A percentile compares a stretch with the other conserved stretches of the same genome.
phyloP scores from a whole-genome alignment of 2,329 filamentous ascomycete genomes.

The Xylariaceae sp. region DNA sequence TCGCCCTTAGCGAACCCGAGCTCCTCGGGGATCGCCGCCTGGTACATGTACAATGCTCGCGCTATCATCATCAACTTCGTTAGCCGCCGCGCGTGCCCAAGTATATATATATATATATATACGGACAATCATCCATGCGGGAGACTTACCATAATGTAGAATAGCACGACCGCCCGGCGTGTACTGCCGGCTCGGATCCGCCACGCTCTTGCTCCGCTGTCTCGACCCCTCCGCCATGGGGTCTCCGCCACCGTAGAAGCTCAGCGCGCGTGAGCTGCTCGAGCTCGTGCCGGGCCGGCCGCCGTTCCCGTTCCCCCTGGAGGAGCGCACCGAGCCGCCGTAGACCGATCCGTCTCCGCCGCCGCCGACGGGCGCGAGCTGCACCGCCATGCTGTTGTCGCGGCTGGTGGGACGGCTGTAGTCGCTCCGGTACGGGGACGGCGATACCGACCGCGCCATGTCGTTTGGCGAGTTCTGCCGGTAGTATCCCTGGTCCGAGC shows the following conservation, averaged over 20 bases:
- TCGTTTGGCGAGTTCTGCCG: constrained; percentile 56
- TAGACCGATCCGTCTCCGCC: constrained; percentile 59
- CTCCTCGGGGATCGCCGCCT: constrained; percentile 93
- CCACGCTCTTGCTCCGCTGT: constrained; percentile 79
- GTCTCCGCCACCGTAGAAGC: constrained; percentile 57
- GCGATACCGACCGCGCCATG: constrained; percentile 50
- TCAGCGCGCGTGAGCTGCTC: constrained; percentile 49
- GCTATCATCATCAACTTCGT: constrained; percentile 56
- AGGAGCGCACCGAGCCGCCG: constrained; percentile 47
- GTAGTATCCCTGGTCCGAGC: constrained; percentile 55
- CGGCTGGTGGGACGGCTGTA: too few relatives aligned
- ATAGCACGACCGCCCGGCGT: constrained; percentile 86
- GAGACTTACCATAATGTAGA: constrained; percentile 87
- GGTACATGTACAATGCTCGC: constrained; percentile 91
- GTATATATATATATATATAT: too few relatives aligned
- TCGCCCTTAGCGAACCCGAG: constrained; percentile 92
- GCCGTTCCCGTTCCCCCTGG: constrained; percentile 39
- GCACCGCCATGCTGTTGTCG: constrained; percentile 32
- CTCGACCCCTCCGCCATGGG: constrained; percentile 46
- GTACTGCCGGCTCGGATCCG: constrained; percentile 78
- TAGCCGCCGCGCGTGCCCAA: too few relatives aligned
- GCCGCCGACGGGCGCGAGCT: constrained; percentile 62
- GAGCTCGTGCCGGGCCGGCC: constrained; percentile 52
- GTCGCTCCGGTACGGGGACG: constrained; percentile 49
- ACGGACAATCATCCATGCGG: constrained; percentile 7